phyloP scores from a whole-genome alignment of 1,139 yeast species.

The Sugiyamaella grinbergsii region DNA sequence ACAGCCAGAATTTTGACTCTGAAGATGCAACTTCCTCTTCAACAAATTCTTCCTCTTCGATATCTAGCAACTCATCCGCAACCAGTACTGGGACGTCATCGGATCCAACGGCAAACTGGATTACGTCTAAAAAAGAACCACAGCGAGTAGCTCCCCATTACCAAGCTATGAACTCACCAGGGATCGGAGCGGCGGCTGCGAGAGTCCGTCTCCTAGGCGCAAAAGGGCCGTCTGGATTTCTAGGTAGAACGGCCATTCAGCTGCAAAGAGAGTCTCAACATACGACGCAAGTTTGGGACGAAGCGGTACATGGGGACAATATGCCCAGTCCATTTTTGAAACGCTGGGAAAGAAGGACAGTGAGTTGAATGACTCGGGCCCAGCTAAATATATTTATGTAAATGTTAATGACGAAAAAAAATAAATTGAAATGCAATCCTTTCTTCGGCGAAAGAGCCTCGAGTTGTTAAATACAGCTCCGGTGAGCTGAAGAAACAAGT shows the following conservation, averaged over 20 bases:
- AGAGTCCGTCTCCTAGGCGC: constrained; percentile 31
- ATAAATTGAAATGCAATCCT: too few species aligned
- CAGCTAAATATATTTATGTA: constrained; percentile 1
- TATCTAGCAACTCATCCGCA: constrained; percentile 17
- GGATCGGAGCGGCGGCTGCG: constrained; percentile 35
- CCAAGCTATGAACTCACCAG: constrained; percentile 22
- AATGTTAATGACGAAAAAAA: background rate
- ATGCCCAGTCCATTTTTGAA: constrained; percentile 38
- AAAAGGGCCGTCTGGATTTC: constrained; percentile 27
- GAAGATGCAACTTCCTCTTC: background rate
- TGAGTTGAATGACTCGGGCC: constrained; percentile 5
- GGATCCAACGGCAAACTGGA: constrained; percentile 32
- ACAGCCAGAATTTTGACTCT: constrained; percentile 1
- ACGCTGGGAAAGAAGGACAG: constrained; percentile 40
- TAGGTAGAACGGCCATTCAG: constrained; percentile 32
- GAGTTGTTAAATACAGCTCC: too few species aligned
- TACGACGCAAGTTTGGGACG: constrained; percentile 31
- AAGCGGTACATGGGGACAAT: constrained; percentile 35
- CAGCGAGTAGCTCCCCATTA: constrained; percentile 32
- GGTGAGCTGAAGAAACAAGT: too few species aligned
- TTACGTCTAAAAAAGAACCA: constrained; percentile 28
- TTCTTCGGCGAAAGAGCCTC: too few species aligned
- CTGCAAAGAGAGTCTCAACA: constrained; percentile 28
- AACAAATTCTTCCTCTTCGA: constrained; percentile 19
- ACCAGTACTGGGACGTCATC: constrained; percentile 11